Conservation (phyloP, 805 yeast genomes). For the Nakazawaea sp. region DNA sequence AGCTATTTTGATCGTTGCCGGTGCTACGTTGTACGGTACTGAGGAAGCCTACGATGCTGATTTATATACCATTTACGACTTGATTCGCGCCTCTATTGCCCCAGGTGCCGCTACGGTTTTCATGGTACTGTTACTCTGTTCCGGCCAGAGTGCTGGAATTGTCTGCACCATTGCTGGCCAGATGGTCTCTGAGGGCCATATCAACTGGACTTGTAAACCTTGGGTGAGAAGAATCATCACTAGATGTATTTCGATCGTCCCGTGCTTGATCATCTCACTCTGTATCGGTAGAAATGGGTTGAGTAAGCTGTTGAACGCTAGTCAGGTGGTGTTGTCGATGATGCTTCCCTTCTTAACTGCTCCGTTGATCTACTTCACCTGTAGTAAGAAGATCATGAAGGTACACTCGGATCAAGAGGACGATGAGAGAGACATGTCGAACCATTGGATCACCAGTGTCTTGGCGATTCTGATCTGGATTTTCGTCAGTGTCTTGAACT, state of each 20-base stretch:
- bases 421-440: constrained; percentile 38
- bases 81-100: constrained; percentile 50
- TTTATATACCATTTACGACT: constrained; percentile 60
- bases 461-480: constrained; percentile 54
- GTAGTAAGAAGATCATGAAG: constrained; percentile 57
- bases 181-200: constrained; percentile 81
- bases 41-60: constrained; percentile 66
- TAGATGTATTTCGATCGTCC: constrained; percentile 64
- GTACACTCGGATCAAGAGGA: constrained; percentile 27
- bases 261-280: constrained; percentile 62
- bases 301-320: constrained; percentile 63
- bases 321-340: constrained; percentile 74
- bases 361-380: constrained; percentile 75
- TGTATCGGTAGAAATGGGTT: constrained; percentile 65
- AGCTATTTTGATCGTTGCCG: constrained; percentile 73
- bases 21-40: constrained; percentile 63
- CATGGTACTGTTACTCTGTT: constrained; percentile 70
- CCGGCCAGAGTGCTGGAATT: constrained; percentile 83
- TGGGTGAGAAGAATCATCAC: constrained; percentile 77
- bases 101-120: constrained; percentile 75
- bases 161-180: constrained; percentile 90
- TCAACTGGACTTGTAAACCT: constrained; percentile 70
- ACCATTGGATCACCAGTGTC: constrained; percentile 50
- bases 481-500: constrained; percentile 57
- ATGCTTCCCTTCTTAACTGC: constrained; percentile 74